Base-by-base conservation (phyloP, 371 early-diverging fungal species). In the Nematocida ausubeli region DNA sequence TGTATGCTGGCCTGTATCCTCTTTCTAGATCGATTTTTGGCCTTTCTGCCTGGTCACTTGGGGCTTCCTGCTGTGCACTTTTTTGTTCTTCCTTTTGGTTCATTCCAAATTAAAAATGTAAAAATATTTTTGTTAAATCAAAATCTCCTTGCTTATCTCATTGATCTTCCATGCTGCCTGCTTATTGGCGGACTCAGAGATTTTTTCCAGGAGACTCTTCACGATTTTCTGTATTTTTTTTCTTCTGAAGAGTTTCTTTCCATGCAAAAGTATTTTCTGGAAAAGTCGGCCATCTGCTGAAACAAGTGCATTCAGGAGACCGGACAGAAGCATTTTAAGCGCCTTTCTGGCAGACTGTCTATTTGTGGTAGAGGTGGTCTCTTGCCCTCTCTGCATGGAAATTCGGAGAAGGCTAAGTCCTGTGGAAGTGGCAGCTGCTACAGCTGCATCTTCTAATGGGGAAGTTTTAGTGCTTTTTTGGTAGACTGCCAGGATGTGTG, bases 41-140 rank as follows among this genome's bases (percentile, higher is more conserved):
- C 32, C 39, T 58, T 22, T 58, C 35, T 7, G 26, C 6, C 9
- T 26, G 9, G 7, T 30, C 35, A 6, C 58, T 32, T 35, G 19
- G 14, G 6, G 30, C 12, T 12, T n/a, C 32, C 12, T 30, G 24
- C 3, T 30, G 58, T 30, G 35, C 7, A 34, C 34, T 47, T 12
- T 57, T 6, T 32, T 9, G 40, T 62, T 30, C 40, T 26, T 62
- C 52, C 42, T 52, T 35, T 66, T 35, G 67, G 19, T 64, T 66
- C 68, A 75, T 67, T 44, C 2, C 39, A 40, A 67, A 47, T 39
- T 26, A 75, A 75, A 72, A 75, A 75, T 66, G n/a, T 12, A 42
- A 75, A 75, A 66, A 75, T 75, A 66, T 42, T 67, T 65, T 22
- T 44, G 44, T 37, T 58, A 58, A 58, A 58, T 58, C 58, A 58